Percentiles rank a stretch among this genome's conserved stretches.
phyloP scores from a whole-genome alignment of 257 asterid species.

The Rehmannia glutinosa region DNA sequence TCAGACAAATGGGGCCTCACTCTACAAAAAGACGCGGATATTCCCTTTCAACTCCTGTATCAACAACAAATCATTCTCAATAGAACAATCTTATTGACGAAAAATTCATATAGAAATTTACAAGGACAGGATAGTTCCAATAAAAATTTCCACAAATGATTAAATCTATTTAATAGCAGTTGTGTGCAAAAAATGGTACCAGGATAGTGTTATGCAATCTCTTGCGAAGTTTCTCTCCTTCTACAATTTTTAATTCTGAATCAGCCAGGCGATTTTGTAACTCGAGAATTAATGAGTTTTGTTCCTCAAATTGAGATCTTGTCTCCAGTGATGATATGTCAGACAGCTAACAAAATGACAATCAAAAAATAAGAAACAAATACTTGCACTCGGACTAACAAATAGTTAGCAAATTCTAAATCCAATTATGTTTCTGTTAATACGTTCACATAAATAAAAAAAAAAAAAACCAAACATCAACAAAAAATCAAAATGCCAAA shows the following conservation, averaged over 20 bases:
- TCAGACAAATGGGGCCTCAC: conserved; percentile 84
- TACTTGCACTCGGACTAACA: background rate
- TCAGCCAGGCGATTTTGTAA: conserved; percentile 67
- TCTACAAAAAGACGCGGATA: conserved; percentile 88
- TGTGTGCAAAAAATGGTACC: conserved; percentile 37
- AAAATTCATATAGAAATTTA: background rate
- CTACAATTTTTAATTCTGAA: conserved; percentile 72
- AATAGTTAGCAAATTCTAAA: background rate
- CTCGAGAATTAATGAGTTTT: conserved; percentile 41
- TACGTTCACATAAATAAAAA: background rate
- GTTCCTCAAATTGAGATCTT: conserved; percentile 65
- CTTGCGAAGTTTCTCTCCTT: conserved; percentile 82
- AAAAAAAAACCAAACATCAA: conserved; percentile 4
- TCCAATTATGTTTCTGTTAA: background rate
- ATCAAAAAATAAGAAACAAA: background rate
- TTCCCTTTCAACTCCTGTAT: conserved; percentile 90
- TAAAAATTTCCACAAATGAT: background rate
- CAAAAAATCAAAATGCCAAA: conserved; percentile 1
- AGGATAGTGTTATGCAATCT: conserved; percentile 90
- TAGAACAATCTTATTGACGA: background rate
- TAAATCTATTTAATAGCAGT: background rate
- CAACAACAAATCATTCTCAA: conserved; percentile 8
- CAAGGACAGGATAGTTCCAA: background rate
- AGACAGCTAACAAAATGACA: conserved; percentile 41
- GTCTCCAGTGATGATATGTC: conserved; percentile 64